These are phyloP conservation scores for Podaxis pistillaris DNA, from an alignment of 768 basidiomycete species.

Conservation along the genomic window DNA sequence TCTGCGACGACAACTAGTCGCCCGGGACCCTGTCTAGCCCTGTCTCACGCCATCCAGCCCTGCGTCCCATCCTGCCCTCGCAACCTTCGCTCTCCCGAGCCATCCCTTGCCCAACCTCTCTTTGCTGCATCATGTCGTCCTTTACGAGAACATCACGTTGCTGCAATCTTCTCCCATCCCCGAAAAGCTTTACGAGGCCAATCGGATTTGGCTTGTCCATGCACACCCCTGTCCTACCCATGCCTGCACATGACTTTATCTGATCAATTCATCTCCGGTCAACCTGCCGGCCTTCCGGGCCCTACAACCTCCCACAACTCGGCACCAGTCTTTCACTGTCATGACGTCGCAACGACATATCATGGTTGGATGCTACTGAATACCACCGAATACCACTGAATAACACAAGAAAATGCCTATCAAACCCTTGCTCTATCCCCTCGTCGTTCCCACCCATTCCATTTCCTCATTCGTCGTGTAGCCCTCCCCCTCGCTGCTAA, in stretches of 20 bases:
- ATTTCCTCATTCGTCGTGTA: conserved; percentile 32
- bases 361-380: not conserved
- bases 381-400: not conserved
- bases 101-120: not conserved
- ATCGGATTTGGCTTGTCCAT: not conserved
- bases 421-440: conserved; percentile 1
- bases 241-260: not conserved
- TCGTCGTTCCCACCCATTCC: conserved; percentile 18
- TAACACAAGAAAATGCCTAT: not conserved
- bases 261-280: not conserved
- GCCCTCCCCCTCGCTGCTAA: conserved; percentile 61
- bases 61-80: not conserved
- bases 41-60: not conserved
- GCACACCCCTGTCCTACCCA: not conserved
- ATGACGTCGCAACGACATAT: not conserved
- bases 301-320: not conserved
- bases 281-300: not conserved
- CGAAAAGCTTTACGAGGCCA: not conserved
- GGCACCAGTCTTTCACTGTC: not conserved
- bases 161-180: not conserved
- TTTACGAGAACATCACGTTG: not conserved
- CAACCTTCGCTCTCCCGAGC: not conserved
- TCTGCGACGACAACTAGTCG: not conserved
- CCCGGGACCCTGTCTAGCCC: not conserved
- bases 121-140: not conserved